Base-by-base conservation (phyloP, 1,139 yeast genomes). In the Suhomyces choctaworum region DNA sequence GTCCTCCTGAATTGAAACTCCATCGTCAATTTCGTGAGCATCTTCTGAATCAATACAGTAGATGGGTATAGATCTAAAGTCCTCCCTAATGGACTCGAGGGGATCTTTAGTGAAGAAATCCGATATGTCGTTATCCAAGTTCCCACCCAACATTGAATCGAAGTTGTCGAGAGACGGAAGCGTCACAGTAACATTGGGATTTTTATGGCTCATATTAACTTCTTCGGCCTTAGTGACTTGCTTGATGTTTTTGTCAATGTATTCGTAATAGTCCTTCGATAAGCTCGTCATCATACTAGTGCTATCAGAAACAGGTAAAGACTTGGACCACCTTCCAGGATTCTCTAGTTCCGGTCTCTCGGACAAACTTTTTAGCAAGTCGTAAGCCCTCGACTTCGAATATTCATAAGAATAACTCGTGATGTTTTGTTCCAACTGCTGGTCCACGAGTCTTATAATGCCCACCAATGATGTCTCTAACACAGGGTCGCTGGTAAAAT, bases 1-100 rank as follows among this genome's bases (percentile, higher is more conserved):
- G 0, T 62, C 41, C 19, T 54, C 55, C 25, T 66, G 65, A 13
- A 92, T 62, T 0, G 96, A 79, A 17, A 92, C 71, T 29, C 97
- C 98, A 58, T 92, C 98, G 58, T 92, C 98, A 42, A 92, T 85
- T 58, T 92, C 98, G 48, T 84, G 83, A 0, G 97, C 96, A 27
- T 72, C 73, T 9, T 70, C 78, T 3, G 83, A 74, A 60, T 92
- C 98, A 40, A 92, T 89, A 60, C 97, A 89, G 54, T 81, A 92
- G 1, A 90, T 80, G 0, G 82, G 76, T 24, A 73, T 59, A 9
- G 64, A 53, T 0, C 54, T 56, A 41, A 67, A 73, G 17, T 63
- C 64, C 22, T 48, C 51, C 44, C 84, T 48, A 3, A 56, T 39
- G 0, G 33, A 25, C 2, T 42, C 40, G 20, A 66, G 52, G 0